phyloP scores from a whole-genome alignment of 805 yeast species.

The Saturnispora besseyi region DNA sequence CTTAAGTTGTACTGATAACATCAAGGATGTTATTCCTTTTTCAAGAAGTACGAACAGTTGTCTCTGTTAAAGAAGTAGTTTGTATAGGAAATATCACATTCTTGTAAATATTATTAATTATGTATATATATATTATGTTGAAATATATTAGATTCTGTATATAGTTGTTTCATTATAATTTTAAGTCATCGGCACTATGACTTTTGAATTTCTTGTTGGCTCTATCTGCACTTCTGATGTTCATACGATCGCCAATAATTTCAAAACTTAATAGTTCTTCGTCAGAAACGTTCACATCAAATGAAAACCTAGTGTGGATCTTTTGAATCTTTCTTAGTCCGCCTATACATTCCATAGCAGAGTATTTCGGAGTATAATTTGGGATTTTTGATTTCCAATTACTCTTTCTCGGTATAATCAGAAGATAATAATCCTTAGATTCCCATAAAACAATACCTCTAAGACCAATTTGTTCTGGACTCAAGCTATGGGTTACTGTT shows the following conservation, averaged over 20 bases:
- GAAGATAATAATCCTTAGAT: conserved; percentile 59
- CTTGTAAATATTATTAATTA: background rate
- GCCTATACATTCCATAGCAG: conserved; percentile 36
- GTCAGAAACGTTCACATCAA: conserved; percentile 27
- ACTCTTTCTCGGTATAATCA: conserved; percentile 41
- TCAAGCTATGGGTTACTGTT: conserved; percentile 48
- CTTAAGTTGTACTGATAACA: conserved; percentile 64
- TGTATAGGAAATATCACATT: background rate
- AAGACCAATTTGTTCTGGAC: conserved; percentile 48
- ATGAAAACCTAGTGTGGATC: conserved; percentile 52
- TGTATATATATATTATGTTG: too few relatives aligned
- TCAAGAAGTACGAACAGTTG: conserved; percentile 61
- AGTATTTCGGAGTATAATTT: conserved; percentile 13
- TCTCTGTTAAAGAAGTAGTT: conserved; percentile 28
- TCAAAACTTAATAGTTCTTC: conserved; percentile 37
- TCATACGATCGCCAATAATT: conserved; percentile 71
- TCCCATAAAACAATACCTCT: conserved; percentile 81
- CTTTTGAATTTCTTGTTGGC: conserved; percentile 79
- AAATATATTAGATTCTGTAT: background rate
- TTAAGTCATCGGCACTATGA: conserved; percentile 43
- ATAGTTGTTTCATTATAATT: conserved; percentile 5
- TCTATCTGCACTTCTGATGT: conserved; percentile 68
- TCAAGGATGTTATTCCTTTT: conserved; percentile 81
- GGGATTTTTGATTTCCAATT: conserved; percentile 28
- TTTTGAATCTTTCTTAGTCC: conserved; percentile 63